phyloP scores from a whole-genome alignment of 2,329 filamentous ascomycete genomes.

The Ophiognomonia clavigignenti-juglandacearum region DNA sequence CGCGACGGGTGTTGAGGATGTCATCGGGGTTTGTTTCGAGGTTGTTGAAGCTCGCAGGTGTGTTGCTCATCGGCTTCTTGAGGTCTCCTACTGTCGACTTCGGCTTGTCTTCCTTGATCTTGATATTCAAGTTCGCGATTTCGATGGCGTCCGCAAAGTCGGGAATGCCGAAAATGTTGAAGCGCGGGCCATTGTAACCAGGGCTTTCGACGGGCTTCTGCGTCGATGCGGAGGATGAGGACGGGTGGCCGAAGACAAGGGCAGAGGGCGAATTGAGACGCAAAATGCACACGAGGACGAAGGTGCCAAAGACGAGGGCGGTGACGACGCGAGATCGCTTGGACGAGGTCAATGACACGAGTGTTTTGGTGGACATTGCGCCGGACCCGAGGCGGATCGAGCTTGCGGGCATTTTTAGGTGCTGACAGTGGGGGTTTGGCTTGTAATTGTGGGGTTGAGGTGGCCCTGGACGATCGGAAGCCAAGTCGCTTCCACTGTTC shows the following conservation, averaged over 20 bases:
- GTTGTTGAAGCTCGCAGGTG: background rate
- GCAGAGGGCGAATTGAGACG: slow-evolving; percentile 1
- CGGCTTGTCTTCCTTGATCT: slow-evolving; percentile 5
- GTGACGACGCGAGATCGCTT: slow-evolving; percentile 11
- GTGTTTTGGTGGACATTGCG: background rate
- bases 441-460: no score
- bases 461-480: no score
- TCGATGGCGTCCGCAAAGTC: slow-evolving; percentile 11
- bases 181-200: slow-evolving; percentile 9
- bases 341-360: slow-evolving; percentile 9
- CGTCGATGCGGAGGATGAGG: background rate
- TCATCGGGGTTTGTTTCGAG: background rate
- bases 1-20: background rate
- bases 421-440: no score
- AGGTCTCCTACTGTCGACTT: background rate
- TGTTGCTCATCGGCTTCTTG: background rate
- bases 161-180: slow-evolving; percentile 12
- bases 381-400: background rate
- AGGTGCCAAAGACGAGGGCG: slow-evolving; percentile 4
- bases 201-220: background rate
- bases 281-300: slow-evolving; percentile 9
- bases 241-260: slow-evolving; percentile 1
- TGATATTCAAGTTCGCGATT: slow-evolving; percentile 12
- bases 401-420: no score
- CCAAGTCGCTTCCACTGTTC: no score